Percentiles rank a stretch among this genome's conserved stretches.
Evolutionary conservation across 345 rosid genomes (phyloP).

Genomic region (Arabis alpina): DNA sequence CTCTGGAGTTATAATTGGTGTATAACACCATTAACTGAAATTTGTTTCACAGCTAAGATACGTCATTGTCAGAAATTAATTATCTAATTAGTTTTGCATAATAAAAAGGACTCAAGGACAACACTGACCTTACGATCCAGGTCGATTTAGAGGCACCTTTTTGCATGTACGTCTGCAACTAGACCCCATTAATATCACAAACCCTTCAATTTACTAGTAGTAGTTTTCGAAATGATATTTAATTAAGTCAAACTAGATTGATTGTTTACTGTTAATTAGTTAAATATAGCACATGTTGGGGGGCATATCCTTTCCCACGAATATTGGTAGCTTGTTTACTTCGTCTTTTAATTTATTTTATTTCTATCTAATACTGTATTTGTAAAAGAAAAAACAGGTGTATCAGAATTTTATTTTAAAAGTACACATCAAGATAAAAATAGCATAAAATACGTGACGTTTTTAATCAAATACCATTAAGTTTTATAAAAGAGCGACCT

Average conservation of each 20-base stretch:
- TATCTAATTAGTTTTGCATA: conserved; percentile 16
- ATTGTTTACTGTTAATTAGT: neutral
- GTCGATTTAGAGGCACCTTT: conserved; percentile 38
- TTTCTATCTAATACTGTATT: too few relatives aligned
- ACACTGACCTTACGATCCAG: conserved; percentile 29
- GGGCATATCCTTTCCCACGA: conserved; percentile 22
- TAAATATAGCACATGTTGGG: conserved; percentile 30
- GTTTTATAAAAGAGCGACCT: too few relatives aligned
- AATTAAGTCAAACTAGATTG: conserved; percentile 18
- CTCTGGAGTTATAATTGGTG: neutral
- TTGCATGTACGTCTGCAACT: conserved; percentile 29
- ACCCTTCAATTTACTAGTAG: neutral
- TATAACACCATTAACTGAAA: neutral
- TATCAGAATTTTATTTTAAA: neutral
- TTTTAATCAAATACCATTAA: too few relatives aligned
- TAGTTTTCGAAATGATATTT: neutral
- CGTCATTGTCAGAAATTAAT: conserved; percentile 10
- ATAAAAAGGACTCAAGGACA: conserved; percentile 20
- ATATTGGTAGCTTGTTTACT: conserved; percentile 29
- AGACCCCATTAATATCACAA: conserved; percentile 24
- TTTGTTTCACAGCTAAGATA: conserved; percentile 13
- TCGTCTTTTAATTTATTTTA: neutral
- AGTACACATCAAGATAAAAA: neutral
- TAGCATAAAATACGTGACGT: neutral
- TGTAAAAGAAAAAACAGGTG: neutral